Evolutionary conservation across 805 yeast species (phyloP), one percentile per base, ranked within the genome.

Genomic region (Cyberlindnera veronae): DNA sequence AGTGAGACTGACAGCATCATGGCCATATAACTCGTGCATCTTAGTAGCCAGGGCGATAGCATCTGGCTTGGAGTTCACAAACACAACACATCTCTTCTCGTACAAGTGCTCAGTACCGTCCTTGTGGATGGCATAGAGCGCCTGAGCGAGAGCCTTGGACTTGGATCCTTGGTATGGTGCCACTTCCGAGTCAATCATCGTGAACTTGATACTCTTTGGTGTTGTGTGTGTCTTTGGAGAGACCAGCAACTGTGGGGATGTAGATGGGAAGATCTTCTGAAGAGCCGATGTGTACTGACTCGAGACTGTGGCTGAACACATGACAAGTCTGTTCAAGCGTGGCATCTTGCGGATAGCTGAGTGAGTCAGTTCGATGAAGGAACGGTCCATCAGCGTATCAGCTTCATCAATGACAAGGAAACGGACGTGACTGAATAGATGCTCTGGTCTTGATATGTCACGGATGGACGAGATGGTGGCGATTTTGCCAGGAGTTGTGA

Each of bases 301-400:
- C 1, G 98, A 95, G 24, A 93, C 81, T 0, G 99, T 91, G 0
- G 98, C 98, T 1, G 95, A 82, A 44, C 91, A 86, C 50, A 91
- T 76, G 1, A 90, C 72, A 17, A 88, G 60, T 45, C 86, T 84
- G 34, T 68, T 70, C 29, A 84, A 63, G 44, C 75, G 73, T 15
- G 76, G 68, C 64, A 79, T 69, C 35, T 61, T 49, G 17, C 62
- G 67, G 12, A 88, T 63, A 2, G 77, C 74, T 2, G 67, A 60
- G 46, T 77, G 72, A 3, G 96, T 85, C 35, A 77, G 80, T 19
- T 72, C 71, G 10, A 80, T 61, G 73, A 89, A 90, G 0, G 93
- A 81, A 38, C 77, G 75, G 57, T 90, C 95, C 79, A 90, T 72
- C 41, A 91, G 65, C 0, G 96, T 84, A 62, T 91, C 99, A 0